phyloP scores from a whole-genome alignment of 345 rosid genomes.

The Gossypioides kirkii region DNA sequence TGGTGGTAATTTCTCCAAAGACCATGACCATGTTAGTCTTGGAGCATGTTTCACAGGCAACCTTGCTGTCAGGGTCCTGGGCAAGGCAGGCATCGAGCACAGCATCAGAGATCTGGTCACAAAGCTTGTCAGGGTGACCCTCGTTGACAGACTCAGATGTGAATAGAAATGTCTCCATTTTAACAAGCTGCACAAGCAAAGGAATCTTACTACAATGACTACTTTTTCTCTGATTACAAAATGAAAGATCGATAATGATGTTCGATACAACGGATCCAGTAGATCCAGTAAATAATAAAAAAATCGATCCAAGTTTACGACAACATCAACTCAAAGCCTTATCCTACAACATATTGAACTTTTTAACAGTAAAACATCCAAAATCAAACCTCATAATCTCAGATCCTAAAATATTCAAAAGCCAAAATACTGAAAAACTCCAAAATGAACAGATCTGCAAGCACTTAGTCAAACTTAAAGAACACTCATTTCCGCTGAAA shows the following conservation, averaged over 20 bases:
- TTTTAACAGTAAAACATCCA: not conserved
- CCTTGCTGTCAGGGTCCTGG: no score
- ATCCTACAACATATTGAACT: not conserved
- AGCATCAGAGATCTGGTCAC: no score
- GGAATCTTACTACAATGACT: no score
- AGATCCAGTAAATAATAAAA: not conserved
- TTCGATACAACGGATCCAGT: not conserved
- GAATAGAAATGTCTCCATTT: no score
- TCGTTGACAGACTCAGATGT: no score
- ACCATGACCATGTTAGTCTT: no score
- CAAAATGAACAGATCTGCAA: constrained; percentile 16
- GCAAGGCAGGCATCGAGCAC: no score
- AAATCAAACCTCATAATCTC: not conserved
- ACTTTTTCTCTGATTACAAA: no score
- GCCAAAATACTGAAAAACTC: not conserved
- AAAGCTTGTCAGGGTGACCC: no score
- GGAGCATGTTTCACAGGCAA: no score
- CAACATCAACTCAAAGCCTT: not conserved
- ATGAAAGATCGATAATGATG: not conserved
- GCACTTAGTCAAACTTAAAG: not conserved
- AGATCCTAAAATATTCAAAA: constrained; percentile 12
- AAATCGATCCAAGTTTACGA: not conserved
- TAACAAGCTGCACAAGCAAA: no score
- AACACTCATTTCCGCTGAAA: not conserved
- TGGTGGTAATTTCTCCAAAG: no score